Evolutionary conservation across 225 moss, liverwort and hornwort genomes (phyloP).

Genomic region (Sphagnum tenellum): DNA sequence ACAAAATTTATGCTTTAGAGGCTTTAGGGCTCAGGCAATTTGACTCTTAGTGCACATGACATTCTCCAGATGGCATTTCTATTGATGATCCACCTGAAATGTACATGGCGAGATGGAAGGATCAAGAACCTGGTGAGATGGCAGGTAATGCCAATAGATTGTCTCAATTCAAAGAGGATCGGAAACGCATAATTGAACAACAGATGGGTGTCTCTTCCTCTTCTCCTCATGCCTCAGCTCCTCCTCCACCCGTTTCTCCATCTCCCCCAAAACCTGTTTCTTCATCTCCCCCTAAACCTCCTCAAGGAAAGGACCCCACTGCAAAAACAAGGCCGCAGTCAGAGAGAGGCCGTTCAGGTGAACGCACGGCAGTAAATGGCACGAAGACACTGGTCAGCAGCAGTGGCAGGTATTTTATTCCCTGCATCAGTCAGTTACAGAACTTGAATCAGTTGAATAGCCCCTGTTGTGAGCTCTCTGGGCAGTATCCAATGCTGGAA

Average conservation of each 20-base stretch:
- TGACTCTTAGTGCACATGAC: too few species aligned
- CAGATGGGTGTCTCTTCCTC: slow-evolving; percentile 36
- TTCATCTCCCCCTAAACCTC: background rate
- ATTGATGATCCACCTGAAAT: slow-evolving; percentile 69
- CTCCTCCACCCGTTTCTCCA: slow-evolving; percentile 8
- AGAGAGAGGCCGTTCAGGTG: slow-evolving; percentile 36
- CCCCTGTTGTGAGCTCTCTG: too few species aligned
- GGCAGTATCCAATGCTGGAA: too few species aligned
- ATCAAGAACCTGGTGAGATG: slow-evolving; percentile 13
- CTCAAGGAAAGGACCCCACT: slow-evolving; percentile 2
- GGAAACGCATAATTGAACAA: slow-evolving; percentile 46
- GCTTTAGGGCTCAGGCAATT: background rate
- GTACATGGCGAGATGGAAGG: slow-evolving; percentile 65
- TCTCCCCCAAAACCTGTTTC: slow-evolving; percentile 6
- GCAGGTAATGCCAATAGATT: slow-evolving; percentile 13
- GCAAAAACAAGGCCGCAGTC: slow-evolving; percentile 9
- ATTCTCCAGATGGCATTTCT: slow-evolving; percentile 42
- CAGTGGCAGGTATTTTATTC: slow-evolving; percentile 14
- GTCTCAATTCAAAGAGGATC: slow-evolving; percentile 59
- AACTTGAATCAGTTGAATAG: too few species aligned
- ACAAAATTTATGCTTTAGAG: background rate
- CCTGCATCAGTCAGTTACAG: too few species aligned
- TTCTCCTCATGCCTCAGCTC: slow-evolving; percentile 9
- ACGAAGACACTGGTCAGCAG: slow-evolving; percentile 32
- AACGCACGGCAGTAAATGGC: slow-evolving; percentile 18